Evolutionary conservation across 1,284 basidiomycete genomes (phyloP).

Genomic region (Cryptococcus sp.): DNA sequence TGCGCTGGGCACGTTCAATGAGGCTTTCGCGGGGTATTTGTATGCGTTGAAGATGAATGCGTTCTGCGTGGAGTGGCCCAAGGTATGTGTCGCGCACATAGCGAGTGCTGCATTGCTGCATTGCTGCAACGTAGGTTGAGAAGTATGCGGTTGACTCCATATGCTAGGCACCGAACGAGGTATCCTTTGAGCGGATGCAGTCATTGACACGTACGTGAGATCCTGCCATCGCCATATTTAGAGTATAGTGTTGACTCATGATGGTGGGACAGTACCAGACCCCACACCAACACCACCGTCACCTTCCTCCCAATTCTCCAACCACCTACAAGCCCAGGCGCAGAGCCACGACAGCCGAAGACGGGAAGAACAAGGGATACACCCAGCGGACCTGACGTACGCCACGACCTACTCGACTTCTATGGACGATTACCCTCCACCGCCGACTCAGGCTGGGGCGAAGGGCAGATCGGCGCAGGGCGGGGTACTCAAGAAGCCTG

Average conservation of each 20-base stretch:
- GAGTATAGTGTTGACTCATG: neutral
- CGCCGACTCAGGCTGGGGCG: slow-evolving; percentile 5
- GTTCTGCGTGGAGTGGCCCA: slow-evolving; percentile 85
- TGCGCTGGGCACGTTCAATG: slow-evolving; percentile 82
- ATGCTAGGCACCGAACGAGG: neutral
- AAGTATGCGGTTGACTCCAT: neutral
- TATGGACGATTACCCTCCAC: slow-evolving; percentile 20
- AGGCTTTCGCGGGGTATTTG: slow-evolving; percentile 86
- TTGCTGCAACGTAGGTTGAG: neutral
- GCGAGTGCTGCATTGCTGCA: neutral
- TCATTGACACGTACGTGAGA: neutral
- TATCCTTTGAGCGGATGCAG: neutral
- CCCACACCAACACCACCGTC: slow-evolving; percentile 6
- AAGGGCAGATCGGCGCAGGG: neutral
- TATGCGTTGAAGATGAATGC: slow-evolving; percentile 94
- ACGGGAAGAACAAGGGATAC: neutral
- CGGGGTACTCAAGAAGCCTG: slow-evolving; percentile 10
- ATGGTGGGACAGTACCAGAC: slow-evolving; percentile 5
- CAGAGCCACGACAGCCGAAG: slow-evolving; percentile 2
- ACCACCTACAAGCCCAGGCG: neutral
- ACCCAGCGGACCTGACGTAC: slow-evolving; percentile 43
- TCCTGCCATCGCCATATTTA: neutral
- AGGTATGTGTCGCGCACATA: slow-evolving; percentile 59
- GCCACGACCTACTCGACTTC: slow-evolving; percentile 39
- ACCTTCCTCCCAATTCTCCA: slow-evolving; percentile 5